phyloP scores from a whole-genome alignment of 176 grass and related monocot species.

The Aegilops bicornis region DNA sequence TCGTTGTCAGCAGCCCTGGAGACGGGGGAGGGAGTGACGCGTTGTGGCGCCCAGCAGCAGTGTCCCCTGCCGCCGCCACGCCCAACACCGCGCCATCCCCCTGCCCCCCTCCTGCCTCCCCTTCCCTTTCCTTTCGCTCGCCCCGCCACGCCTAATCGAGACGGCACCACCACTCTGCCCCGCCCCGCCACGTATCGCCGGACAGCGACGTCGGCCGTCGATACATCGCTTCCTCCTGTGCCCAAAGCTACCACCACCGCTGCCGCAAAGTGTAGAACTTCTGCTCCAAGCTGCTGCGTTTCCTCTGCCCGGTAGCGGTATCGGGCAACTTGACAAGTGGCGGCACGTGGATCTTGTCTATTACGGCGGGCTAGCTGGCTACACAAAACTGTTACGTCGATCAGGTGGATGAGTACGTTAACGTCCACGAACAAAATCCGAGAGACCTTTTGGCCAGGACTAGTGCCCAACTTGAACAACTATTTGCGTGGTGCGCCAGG shows the following conservation, averaged over 20 bases:
- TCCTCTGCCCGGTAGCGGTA: no score
- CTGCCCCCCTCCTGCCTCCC: slow-evolving; percentile 1
- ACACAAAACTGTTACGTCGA: slow-evolving; percentile 21
- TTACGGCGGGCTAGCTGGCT: neutral
- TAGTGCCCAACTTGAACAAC: neutral
- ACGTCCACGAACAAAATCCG: neutral
- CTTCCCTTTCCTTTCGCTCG: neutral
- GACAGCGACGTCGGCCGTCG: neutral
- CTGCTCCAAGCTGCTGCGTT: neutral
- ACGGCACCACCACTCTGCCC: neutral
- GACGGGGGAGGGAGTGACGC: neutral
- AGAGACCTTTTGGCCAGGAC: neutral
- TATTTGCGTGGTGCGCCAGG: neutral
- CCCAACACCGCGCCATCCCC: slow-evolving; percentile 5
- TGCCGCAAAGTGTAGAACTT: neutral
- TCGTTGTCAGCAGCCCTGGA: slow-evolving; percentile 6
- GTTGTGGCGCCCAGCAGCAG: neutral
- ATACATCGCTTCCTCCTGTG: neutral
- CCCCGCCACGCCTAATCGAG: neutral
- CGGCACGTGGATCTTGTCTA: neutral
- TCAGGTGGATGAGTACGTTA: neutral
- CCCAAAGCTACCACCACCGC: neutral
- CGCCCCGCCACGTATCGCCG: neutral
- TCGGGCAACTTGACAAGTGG: neutral
- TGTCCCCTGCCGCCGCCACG: slow-evolving; percentile 28